Base-by-base conservation (phyloP, 2,329 filamentous ascomycete genomes). In the Aspergillus terreus region DNA sequence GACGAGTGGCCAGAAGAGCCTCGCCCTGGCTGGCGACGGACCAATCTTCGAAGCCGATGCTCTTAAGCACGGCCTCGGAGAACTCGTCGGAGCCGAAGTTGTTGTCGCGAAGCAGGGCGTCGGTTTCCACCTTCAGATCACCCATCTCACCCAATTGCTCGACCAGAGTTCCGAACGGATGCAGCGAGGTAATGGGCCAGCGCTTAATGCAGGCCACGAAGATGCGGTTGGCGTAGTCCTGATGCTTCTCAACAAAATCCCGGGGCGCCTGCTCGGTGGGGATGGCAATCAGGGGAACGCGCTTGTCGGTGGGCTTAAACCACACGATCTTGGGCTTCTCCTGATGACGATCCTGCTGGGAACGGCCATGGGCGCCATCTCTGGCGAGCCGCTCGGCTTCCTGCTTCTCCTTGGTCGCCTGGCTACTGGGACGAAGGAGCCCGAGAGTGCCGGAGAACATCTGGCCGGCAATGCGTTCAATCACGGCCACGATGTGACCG, bases 301-400 rank as follows among this genome's bases (percentile, higher is more conserved):
- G 90, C 82, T 99, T 97, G 76, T 99, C 94, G 1, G 94, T 99
- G 52, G 94, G 94, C 80, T 99, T 99, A 79, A 99, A 99, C 94
- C 94, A 99, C 40, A 99, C 94, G 74, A 99, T 99, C 84, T 99
- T 99, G 57, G 94, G 94, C 76, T 96, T 96, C 58, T 99, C 94
- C 69, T 95, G 91, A 57, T 89, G 84, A 49, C 92, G 89, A 58
- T 87, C 86, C 55, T 92, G 89, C 59, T 94, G 86, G 48, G 86
- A 82, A 54, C 82, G 82, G 56, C 87, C 85, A 58, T 82, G 81
- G 59, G 78, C 81, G 56, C 92, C 92, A 69, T 97, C 92, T 61
- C 92, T 86, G 62, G 92, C 91, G 60, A 89, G 87, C 57, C 94
- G 86, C 78, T 99, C 94, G 42, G 94, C 94, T 71, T 99, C 94